These are phyloP conservation scores for Fomitopsis palustris DNA, from an alignment of 1,284 basidiomycete species.

Conservation along the genomic window DNA sequence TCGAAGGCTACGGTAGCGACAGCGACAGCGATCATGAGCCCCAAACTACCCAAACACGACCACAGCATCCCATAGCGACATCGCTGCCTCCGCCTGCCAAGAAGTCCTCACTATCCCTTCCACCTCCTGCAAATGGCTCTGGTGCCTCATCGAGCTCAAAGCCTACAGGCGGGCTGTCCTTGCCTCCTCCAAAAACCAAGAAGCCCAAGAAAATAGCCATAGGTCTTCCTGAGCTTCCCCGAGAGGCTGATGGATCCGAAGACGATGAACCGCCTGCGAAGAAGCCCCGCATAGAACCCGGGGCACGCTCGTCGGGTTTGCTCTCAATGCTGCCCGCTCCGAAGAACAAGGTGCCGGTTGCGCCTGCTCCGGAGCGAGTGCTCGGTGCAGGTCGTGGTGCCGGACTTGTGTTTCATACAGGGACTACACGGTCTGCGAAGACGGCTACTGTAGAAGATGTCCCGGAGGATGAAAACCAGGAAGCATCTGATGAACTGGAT, in stretches of 20 bases:
- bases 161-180: constrained; percentile 20
- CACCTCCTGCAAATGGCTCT: constrained; percentile 23
- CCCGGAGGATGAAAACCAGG: constrained; percentile 10
- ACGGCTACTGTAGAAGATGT: constrained; percentile 22
- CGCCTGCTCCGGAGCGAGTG: constrained; percentile 46
- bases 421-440: constrained; percentile 11
- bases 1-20: constrained; percentile 72
- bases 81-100: constrained; percentile 24
- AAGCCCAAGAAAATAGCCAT: constrained; percentile 69
- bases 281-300: constrained; percentile 48
- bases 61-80: constrained; percentile 14
- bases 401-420: constrained; percentile 54
- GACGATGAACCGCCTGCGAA: constrained; percentile 52
- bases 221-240: constrained; percentile 52
- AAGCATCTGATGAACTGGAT: constrained; percentile 4
- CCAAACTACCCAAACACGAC: constrained; percentile 5
- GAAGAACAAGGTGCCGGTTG: constrained; percentile 50
- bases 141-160: constrained; percentile 29
- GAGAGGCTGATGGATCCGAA: constrained; percentile 38
- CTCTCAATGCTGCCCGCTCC: constrained; percentile 75
- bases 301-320: constrained; percentile 62
- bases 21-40: constrained; percentile 51
- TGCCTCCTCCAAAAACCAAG: constrained; percentile 35
- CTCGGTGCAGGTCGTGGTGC: constrained; percentile 62
- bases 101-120: constrained; percentile 36